Evolutionary conservation across 1,139 yeast genomes (phyloP).

Genomic region (Geotrichum siamense): DNA sequence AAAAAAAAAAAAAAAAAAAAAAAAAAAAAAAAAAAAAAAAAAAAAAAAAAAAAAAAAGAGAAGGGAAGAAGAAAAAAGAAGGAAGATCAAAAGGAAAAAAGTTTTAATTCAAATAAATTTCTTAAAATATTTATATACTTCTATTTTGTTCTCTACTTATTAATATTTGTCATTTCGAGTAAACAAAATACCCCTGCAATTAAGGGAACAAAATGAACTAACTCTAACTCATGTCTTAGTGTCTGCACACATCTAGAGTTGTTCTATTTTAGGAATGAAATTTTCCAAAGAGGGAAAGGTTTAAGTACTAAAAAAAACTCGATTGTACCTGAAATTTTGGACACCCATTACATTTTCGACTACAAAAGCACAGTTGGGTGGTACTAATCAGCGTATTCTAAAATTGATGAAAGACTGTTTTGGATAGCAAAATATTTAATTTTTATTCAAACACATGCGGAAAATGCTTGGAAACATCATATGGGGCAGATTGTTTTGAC

Average conservation of each 20-base stretch:
- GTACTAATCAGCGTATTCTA: no score
- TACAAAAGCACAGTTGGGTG: no score
- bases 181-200: background rate
- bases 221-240: slow-evolving; percentile 1
- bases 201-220: no score
- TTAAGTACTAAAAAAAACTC: background rate
- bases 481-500: no score
- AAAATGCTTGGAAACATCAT: no score
- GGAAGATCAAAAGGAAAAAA: background rate
- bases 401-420: no score
- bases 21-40: background rate
- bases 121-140: no score
- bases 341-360: background rate
- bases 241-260: background rate
- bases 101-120: background rate
- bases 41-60: background rate
- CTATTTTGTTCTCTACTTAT: background rate
- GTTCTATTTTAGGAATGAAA: background rate
- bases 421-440: no score
- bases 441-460: no score
- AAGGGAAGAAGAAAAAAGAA: background rate
- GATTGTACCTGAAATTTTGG: background rate
- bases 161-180: background rate
- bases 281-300: background rate
- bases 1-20: background rate